Evolutionary conservation across 306 rosid species (phyloP), one percentile per base, ranked within the genome.

Genomic region (Biancaea sappan): DNA sequence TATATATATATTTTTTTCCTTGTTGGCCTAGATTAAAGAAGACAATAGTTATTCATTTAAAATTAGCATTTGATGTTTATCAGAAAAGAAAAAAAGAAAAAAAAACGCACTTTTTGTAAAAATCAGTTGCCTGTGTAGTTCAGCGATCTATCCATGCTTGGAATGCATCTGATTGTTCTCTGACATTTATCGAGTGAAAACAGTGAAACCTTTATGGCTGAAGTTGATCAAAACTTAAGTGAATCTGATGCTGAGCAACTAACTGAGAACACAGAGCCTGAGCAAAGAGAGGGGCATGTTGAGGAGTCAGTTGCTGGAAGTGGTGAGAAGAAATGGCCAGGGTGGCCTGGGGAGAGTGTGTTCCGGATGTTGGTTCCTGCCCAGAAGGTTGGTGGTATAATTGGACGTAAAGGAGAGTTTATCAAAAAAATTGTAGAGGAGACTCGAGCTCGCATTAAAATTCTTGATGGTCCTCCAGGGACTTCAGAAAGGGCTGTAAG

Each of bases 331-430:
- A 95, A 87, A 80, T 95, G 99, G 99, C 99, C 96, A 0, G 99
- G 99, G 65, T 95, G 97, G 99, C 99, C 99, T 0, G 99, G 98
- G 8, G 99, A 95, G 85, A 92, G 92, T 71, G 98, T 95, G 79
- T 95, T 92, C 52, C 85, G 99, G 66, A 92, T 95, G 99, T 70
- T 95, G 77, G 99, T 95, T 73, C 99, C 98, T 28, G 96, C 95
- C 0, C 97, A 92, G 69, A 92, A 92, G 82, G 98, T 95, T 81
- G 98, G 99, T 21, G 90, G 99, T 73, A 92, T 95, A 79, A 95
- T 95, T 81, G 99, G 99, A 35, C 97, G 99, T 24, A 95, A 89
- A 62, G 99, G 98, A 64, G 99, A 95, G 87, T 95, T 92, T 52
- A 88, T 92, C 40, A 95, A 95, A 61, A 95, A 90, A 65, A 81